Evolutionary conservation across 2,329 filamentous ascomycete species (phyloP), one percentile per base, ranked within the genome.

Genomic region (Diaporthe citri): DNA sequence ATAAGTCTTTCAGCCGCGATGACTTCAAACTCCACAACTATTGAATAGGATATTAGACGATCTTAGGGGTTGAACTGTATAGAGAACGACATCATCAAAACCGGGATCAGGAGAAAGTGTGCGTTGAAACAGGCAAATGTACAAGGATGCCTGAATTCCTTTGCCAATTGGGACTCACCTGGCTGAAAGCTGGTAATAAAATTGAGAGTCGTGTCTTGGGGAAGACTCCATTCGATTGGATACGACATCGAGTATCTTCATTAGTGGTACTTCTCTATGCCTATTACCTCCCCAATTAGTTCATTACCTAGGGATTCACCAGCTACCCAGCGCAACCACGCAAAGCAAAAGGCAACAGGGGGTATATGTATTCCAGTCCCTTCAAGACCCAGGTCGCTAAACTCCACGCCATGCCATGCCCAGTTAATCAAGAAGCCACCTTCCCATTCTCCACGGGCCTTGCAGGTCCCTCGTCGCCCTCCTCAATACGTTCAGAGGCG

Each of bases 291-390:
- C 9, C 31, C 20, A 6, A 36, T 39, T 57, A 36, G 31, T n/a
- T 39, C 31, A 25, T 55, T 22, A 41, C 36, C 66, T 28, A 43
- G 52, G 6, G 10, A 15, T 48, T 2, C 13, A 15, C 13, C 25
- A 41, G 20, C 48, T 36, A 12, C 46, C 17, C 56, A 36, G n/a
- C 59, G 4, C 36, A 25, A 10, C 36, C 12, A 9, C 4, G 15
- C 7, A 55, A 51, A 34, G n/a, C 13, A 51, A 20, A 25, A 46
- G 25, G 6, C 64, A 55, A 52, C 22, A 28, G 41, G 41, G 71
- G 71, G 71, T 72, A 72, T 72, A 72, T 52, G 31, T 64, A 64
- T 43, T 72, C 46, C 36, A 39, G 34, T 55, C 70, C 41, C 46
- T 72, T 25, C n/a, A 55, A 60, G 9, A 8, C 52, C 52, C 43